Base-by-base conservation (phyloP, 73 alveolate genomes). In the Blepharisma japonicum region DNA sequence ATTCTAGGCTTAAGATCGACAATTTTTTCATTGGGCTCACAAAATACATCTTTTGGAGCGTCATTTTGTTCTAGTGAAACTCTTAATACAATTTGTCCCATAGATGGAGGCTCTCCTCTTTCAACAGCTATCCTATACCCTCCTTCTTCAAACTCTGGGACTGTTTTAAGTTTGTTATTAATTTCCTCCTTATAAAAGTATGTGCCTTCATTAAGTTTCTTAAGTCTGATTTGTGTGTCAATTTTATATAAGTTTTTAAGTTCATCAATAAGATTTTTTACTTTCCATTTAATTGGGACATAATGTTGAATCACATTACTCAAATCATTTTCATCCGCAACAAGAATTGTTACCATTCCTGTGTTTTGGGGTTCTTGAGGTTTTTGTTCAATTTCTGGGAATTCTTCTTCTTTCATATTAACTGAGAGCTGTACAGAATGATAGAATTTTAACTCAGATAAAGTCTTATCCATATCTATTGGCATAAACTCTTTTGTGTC, bases 101-200 rank as follows among this genome's bases (percentile, higher is more conserved):
- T 55, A 23, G 89, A 54, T 0, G 95, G 95, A 55, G 82, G 68
- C 61, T 90, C 90, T n/a, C 97, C 97, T 21, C 56, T 51, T 56
- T 87, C 94, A 0, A 87, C 56, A 53, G 54, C 66, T 6, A 87
- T 46, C 71, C 94, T 67, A 20, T 84, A 84, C 0, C 94, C 94
- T 6, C 94, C 89, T 14, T 61, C 74, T 25, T 14, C 11, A 61
- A 61, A 61, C 23, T 61, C 74, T 14, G 81, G 82, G 71, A 56
- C 56, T 47, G 80, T 86, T 48, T 66, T 74, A 0, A 88, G 77
- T 42, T 56, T 11, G 0, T 80, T 68, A 8, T 80, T 83, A 5
- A 84, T 78, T 46, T 88, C 95, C 55, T 88, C 95, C 45, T 56
- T 84, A 6, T 76, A 88, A 53, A 67, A 71, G 27, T 84, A 56